A percentile compares a stretch with the other conserved stretches of the same genome.
phyloP scores from a whole-genome alignment of 768 basidiomycete species.

The Zangia roseola region DNA sequence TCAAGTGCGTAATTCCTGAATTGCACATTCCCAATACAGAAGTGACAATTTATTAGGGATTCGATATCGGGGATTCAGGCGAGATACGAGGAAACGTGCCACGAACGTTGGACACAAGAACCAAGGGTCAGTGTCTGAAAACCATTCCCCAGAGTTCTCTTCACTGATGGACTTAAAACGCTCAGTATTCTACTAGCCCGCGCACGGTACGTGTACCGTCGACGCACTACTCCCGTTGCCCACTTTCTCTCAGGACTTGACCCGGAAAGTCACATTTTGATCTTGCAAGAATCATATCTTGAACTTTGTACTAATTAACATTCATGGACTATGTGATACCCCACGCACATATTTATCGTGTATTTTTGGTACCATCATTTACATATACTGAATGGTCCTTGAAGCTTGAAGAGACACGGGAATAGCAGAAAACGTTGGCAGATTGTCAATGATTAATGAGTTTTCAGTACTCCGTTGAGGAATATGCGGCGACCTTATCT shows the following conservation, averaged over 20 bases:
- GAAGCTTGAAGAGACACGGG: too few relatives aligned
- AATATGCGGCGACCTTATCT: too few relatives aligned
- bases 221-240: neutral
- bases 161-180: neutral
- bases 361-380: too few relatives aligned
- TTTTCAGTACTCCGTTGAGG: too few relatives aligned
- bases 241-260: constrained; percentile 13
- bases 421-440: too few relatives aligned
- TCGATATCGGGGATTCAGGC: too few relatives aligned
- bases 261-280: constrained; percentile 8
- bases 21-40: neutral
- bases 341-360: neutral
- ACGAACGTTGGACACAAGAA: constrained; percentile 8
- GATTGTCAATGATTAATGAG: too few relatives aligned
- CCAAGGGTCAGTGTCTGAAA: constrained; percentile 21
- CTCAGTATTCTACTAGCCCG: constrained; percentile 12
- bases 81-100: constrained; percentile 9
- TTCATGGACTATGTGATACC: constrained; percentile 1
- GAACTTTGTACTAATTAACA: too few relatives aligned
- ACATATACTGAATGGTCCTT: too few relatives aligned
- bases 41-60: too few relatives aligned
- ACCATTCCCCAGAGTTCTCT: neutral
- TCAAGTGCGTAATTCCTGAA: constrained; percentile 12
- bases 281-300: neutral
- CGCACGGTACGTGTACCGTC: constrained; percentile 4